phyloP scores from a whole-genome alignment of 495 filamentous ascomycete genomes.

The Melanomma pulvis-pyrius region DNA sequence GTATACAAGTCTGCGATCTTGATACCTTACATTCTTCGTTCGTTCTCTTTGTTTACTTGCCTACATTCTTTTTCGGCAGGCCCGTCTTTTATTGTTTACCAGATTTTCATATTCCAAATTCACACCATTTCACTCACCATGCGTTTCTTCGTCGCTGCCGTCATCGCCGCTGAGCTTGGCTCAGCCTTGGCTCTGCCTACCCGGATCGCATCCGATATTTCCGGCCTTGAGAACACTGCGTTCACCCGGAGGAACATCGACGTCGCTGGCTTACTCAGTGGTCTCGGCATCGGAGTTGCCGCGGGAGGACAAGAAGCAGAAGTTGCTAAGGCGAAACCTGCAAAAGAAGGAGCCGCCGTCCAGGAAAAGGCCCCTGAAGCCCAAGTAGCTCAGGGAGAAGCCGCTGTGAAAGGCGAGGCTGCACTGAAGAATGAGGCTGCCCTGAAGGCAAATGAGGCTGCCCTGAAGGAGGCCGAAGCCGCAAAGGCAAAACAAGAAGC shows the following conservation, averaged over 20 bases:
- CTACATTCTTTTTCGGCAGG: neutral
- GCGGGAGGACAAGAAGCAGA: neutral
- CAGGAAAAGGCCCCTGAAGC: neutral
- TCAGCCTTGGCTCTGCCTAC: neutral
- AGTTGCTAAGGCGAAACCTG: neutral
- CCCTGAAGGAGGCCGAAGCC: neutral
- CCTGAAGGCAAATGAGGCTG: neutral
- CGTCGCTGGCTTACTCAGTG: neutral
- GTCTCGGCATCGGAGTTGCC: neutral
- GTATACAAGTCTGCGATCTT: neutral
- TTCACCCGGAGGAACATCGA: neutral
- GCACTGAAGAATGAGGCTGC: neutral
- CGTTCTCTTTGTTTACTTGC: neutral
- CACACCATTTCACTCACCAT: neutral
- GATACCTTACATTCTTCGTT: neutral
- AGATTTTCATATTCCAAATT: neutral
- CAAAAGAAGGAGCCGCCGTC: neutral
- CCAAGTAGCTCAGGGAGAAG: neutral
- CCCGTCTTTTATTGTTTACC: neutral
- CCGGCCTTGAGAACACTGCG: neutral
- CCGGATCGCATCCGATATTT: neutral
- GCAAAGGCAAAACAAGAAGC: neutral
- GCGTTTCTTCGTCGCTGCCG: neutral
- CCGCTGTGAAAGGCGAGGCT: neutral
- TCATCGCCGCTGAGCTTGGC: slow-evolving; percentile 1